Evolutionary conservation across 768 basidiomycete species (phyloP), one percentile per base, ranked within the genome.

Genomic region (Lactarius deliciosus): DNA sequence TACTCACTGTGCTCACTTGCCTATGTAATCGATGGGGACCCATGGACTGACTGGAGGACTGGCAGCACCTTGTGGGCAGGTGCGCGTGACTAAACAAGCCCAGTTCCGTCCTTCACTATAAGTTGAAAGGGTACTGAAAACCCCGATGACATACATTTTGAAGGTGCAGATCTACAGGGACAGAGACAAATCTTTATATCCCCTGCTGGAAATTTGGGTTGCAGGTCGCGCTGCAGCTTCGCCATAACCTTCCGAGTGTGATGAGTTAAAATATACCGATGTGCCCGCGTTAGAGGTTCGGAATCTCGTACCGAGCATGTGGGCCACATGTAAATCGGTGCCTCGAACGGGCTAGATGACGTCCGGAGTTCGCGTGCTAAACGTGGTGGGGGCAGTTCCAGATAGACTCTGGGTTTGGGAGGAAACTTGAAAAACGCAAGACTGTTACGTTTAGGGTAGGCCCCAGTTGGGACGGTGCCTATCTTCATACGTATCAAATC

Each of bases 111-210:
- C 56, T 56, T 28, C 43, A 16, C 56, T 38, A 32, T 38, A 56
- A 10, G 5, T 22, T 32, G 13, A 32, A 47, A 38, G 25, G n/a
- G n/a, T 7, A 47, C 9, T 60, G 11, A 15, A 34, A 53, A 53
- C 13, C 50, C 50, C 30, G 30, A 50, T 34, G 41, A 53, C 36
- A 34, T 16, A 2, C 54, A 45, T 57, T 11, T 56, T 56, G 13
- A 57, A 38, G 55, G 55, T 32, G 57, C n/a, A 50, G 55, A 60
- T 25, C 65, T 40, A n/a, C 45, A 57, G 45, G 45, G n/a, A 53
- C 63, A 66, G 28, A 32, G 38, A 40, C n/a, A 8, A 43, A 32
- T 28, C 9, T 22, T 56, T 50, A 22, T 25, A 5, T 15, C 13
- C 50, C 47, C 25, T 25, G 1, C 22, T 28, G 45, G 53, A 55